Percentiles rank a stretch among this genome's conserved stretches.
These are phyloP conservation scores for Alliaria petiolata DNA, from an alignment of 345 rosid species.

Conservation along the genomic window DNA sequence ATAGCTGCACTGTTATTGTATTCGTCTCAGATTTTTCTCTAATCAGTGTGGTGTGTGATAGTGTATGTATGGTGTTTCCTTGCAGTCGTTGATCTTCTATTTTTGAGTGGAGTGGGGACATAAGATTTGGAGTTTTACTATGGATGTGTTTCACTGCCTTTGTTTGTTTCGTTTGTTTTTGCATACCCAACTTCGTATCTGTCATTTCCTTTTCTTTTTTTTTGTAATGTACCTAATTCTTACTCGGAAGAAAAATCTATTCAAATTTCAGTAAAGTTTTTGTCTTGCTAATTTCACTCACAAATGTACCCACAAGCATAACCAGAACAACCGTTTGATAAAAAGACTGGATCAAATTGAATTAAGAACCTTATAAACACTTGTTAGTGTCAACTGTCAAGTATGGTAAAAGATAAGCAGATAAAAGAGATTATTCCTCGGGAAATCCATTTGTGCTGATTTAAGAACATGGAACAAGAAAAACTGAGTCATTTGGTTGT, in stretches of 20 bases:
- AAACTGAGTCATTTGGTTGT: background rate
- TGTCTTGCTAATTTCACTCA: background rate
- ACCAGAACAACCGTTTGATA: background rate
- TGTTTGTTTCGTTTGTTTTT: background rate
- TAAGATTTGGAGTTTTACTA: background rate
- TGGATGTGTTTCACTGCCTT: background rate
- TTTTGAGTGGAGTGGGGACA: background rate
- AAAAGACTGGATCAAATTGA: background rate
- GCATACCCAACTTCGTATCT: background rate
- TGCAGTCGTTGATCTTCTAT: conserved; percentile 25
- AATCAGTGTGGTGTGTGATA: background rate
- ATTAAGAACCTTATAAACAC: background rate
- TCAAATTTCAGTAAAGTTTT: background rate
- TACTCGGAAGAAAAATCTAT: background rate
- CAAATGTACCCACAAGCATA: background rate
- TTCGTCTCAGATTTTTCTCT: background rate
- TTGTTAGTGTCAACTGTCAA: background rate
- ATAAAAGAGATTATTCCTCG: background rate
- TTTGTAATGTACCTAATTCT: background rate
- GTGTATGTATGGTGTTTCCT: background rate
- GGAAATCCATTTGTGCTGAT: background rate
- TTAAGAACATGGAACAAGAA: background rate
- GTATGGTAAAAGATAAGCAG: background rate
- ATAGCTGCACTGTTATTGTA: background rate
- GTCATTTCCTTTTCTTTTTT: no score